phyloP scores from a whole-genome alignment of 768 basidiomycete species.

The Plicaturopsis crispa region DNA sequence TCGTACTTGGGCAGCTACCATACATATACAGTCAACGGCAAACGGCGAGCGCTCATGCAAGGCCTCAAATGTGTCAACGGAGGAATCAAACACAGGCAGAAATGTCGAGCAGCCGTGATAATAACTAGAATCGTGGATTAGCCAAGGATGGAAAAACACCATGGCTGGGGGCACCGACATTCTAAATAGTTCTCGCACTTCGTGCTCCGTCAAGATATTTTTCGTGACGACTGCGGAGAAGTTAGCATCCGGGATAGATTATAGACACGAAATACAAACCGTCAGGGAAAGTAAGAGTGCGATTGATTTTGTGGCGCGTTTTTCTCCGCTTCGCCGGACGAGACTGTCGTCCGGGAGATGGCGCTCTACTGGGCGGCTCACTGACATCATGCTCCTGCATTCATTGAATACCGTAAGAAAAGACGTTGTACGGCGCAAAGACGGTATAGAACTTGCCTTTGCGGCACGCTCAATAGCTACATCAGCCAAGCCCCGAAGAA shows the following conservation, averaged over 20 bases:
- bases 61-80: slow-evolving; percentile 78
- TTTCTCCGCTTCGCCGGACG: slow-evolving; percentile 70
- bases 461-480: slow-evolving; percentile 74
- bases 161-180: slow-evolving; percentile 46
- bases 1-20: slow-evolving; percentile 85
- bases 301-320: slow-evolving; percentile 52
- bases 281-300: slow-evolving; percentile 66
- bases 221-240: slow-evolving; percentile 67
- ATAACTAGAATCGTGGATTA: slow-evolving; percentile 44
- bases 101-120: slow-evolving; percentile 92
- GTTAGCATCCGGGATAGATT: slow-evolving; percentile 2
- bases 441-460: slow-evolving; percentile 56
- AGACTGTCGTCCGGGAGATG: slow-evolving; percentile 62
- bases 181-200: slow-evolving; percentile 80
- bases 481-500: slow-evolving; percentile 72
- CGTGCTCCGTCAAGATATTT: slow-evolving; percentile 69
- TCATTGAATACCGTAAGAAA: too few relatives aligned
- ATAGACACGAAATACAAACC: slow-evolving; percentile 45
- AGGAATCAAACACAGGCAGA: slow-evolving; percentile 79
- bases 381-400: slow-evolving; percentile 70
- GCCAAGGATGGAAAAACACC: slow-evolving; percentile 4
- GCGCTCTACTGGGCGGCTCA: slow-evolving; percentile 67
- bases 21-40: slow-evolving; percentile 87
- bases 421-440: too few relatives aligned
- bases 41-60: slow-evolving; percentile 89